These are phyloP conservation scores for Scheffersomyces stambukii DNA, from an alignment of 1,139 yeast genomes.

Conservation along the genomic window DNA sequence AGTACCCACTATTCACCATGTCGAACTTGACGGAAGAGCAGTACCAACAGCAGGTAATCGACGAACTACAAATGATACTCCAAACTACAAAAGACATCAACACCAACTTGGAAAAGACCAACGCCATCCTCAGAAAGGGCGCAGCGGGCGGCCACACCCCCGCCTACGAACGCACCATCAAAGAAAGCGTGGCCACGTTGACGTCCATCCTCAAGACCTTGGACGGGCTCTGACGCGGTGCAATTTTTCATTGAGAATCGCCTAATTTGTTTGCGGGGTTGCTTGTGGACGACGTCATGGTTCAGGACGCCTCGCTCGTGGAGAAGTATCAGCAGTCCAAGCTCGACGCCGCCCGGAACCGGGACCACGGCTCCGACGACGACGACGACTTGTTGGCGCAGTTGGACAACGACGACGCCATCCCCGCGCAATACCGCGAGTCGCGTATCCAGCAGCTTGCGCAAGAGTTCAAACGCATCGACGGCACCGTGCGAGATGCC, in stretches of 20 bases:
- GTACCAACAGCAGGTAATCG: conserved; percentile 21
- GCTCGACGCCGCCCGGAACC: no score
- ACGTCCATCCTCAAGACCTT: conserved; percentile 7
- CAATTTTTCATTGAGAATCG: no score
- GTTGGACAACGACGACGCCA: conserved; percentile 27
- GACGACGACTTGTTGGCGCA: conserved; percentile 32
- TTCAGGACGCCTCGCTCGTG: conserved; percentile 2
- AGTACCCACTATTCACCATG: conserved; percentile 1
- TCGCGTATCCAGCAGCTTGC: conserved; percentile 46
- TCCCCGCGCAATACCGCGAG: conserved; percentile 39
- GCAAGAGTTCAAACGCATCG: conserved; percentile 39
- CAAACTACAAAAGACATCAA: conserved; percentile 29
- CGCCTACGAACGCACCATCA: conserved; percentile 1
- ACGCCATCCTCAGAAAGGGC: no score
- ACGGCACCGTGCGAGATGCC: conserved; percentile 23
- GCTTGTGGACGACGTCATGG: neutral
- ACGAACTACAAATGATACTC: conserved; percentile 31
- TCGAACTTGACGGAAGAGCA: conserved; percentile 7
- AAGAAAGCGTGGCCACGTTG: conserved; percentile 4
- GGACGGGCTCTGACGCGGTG: conserved; percentile 1
- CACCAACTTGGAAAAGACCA: conserved; percentile 21
- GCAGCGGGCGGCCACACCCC: no score
- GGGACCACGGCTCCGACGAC: conserved; percentile 12
- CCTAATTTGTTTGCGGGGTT: neutral
- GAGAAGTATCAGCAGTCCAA: conserved; percentile 32